Evolutionary conservation across 75 land plant species (phyloP), one percentile per base, ranked within the genome.

Genomic region (Picea glauca): DNA sequence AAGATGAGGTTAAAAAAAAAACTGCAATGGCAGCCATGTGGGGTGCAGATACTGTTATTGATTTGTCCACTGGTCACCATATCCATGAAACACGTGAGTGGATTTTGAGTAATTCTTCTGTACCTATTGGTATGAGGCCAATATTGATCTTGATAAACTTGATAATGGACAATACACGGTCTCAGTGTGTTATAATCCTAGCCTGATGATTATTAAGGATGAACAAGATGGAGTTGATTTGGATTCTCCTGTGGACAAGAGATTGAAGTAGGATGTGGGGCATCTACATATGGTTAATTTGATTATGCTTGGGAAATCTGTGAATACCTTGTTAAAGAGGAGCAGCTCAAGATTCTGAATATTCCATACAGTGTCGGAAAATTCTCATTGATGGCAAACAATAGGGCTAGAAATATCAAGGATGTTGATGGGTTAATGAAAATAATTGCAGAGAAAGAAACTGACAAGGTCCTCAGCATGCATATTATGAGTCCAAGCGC

Each of bases 141-240:
- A 26, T 83, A 87, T 96, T 58, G 98, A 96, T 79, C 88, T 96
- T 76, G 91, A 93, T 43, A 89, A 91, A 80, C 86, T 96, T 61
- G 93, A 96, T 74, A 91, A 90, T 89, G 98, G 96, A 9, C 94
- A 96, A 72, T 96, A 93, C 83, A 96, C 93, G 87, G 90, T 93
- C 77, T 85, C 94, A 31, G 88, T 94, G 59, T 84, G 79, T 61
- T 96, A 93, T 87, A 94, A 93, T 63, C 35, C 78, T 58, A 81
- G 80, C 60, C 78, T 96, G 30, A 66, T 87, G 58, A 84, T 59
- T 6, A 35, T 96, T 43, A 96, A 93, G 72, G 58, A 83, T 78
- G 91, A 90, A 32, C 88, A 83, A 38, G 91, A 88, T 70, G 81
- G 78, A 58, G 84, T 96, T 26, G 26, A 26, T 26, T 26, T 26